Percentiles rank a stretch among this genome's conserved stretches.
phyloP scores from a whole-genome alignment of 805 yeast species.

The Wickerhamiella sergipiensis region DNA sequence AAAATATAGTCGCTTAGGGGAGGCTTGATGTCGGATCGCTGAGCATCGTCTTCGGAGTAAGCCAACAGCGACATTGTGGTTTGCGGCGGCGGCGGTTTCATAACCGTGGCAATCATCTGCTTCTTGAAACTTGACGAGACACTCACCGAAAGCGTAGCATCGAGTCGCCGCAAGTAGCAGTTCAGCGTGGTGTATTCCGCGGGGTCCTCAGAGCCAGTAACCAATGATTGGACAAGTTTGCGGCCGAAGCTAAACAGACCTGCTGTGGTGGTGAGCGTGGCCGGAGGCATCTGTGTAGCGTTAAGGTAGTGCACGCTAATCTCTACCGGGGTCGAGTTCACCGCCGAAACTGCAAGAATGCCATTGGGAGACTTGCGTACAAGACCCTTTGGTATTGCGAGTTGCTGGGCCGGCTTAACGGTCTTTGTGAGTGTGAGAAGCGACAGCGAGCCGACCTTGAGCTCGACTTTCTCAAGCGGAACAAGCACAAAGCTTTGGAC shows the following conservation, averaged over 20 bases:
- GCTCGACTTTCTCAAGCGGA: conserved; percentile 19
- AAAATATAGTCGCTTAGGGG: conserved; percentile 26
- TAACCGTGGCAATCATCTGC: conserved; percentile 25
- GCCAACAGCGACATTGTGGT: conserved; percentile 24
- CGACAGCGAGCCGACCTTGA: conserved; percentile 19
- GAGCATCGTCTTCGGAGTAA: conserved; percentile 19
- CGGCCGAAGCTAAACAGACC: conserved; percentile 22
- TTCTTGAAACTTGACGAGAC: conserved; percentile 22
- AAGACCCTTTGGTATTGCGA: conserved; percentile 17
- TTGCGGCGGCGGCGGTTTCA: conserved; percentile 29
- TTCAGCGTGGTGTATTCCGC: conserved; percentile 20
- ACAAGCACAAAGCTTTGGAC: conserved; percentile 28
- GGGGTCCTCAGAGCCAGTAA: conserved; percentile 21
- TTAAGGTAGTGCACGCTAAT: conserved; percentile 24
- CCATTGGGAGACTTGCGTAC: conserved; percentile 17
- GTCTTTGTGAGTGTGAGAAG: conserved; percentile 21
- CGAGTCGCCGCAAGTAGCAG: conserved; percentile 21
- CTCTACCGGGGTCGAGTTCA: conserved; percentile 19
- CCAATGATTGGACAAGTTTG: conserved; percentile 19
- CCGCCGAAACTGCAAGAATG: conserved; percentile 15
- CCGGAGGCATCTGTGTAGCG: conserved; percentile 23
- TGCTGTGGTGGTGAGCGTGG: conserved; percentile 8
- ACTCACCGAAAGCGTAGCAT: conserved; percentile 21
- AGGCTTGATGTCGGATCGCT: conserved; percentile 20
- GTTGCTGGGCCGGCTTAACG: conserved; percentile 11